phyloP scores from a whole-genome alignment of 306 rosid genomes.

The Cicer yamashitae region DNA sequence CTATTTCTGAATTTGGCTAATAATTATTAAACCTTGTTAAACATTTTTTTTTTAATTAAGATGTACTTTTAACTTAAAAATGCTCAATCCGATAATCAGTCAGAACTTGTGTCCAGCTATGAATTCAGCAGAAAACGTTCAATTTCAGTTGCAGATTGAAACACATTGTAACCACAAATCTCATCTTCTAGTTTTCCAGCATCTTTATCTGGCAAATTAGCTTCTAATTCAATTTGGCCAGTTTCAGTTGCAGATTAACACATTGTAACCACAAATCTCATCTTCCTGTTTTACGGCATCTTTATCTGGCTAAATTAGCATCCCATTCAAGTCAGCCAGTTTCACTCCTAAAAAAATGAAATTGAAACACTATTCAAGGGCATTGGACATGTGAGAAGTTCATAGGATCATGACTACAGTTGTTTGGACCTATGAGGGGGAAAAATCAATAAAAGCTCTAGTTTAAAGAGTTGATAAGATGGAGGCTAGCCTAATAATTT shows the following conservation, averaged over 20 bases:
- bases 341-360: constrained; percentile 14
- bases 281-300: constrained; percentile 27
- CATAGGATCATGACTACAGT: not conserved
- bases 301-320: constrained; percentile 21
- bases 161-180: constrained; percentile 14
- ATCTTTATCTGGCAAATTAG: constrained; percentile 22
- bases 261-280: constrained; percentile 5
- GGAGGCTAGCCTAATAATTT: constrained; percentile 9
- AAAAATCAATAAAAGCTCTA: constrained; percentile 4
- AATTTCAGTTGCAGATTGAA: constrained; percentile 12
- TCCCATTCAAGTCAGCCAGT: constrained; percentile 25
- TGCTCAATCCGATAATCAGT: not conserved
- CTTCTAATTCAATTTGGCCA: constrained; percentile 14
- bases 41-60: not conserved
- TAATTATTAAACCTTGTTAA: not conserved
- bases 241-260: constrained; percentile 7
- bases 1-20: not conserved
- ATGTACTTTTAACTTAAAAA: not conserved
- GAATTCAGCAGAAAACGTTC: not conserved
- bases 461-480: not conserved
- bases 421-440: not conserved
- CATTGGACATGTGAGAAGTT: constrained; percentile 16
- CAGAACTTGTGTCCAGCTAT: not conserved
- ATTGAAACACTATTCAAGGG: not conserved
- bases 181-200: constrained; percentile 22